phyloP scores from a whole-genome alignment of 257 asterid genomes.

The Nicotiana paniculata region DNA sequence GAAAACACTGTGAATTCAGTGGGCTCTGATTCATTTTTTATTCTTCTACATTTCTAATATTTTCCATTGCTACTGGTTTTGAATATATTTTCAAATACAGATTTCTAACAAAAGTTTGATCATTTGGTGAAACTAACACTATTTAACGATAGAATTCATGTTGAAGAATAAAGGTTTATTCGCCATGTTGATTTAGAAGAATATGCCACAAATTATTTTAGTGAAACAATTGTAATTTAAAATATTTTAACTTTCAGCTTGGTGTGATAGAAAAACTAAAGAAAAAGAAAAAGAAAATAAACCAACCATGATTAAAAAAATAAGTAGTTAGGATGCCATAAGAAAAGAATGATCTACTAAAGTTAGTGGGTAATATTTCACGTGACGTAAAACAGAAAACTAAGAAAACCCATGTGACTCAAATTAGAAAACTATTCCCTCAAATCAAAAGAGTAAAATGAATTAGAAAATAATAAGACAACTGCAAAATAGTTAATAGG shows the following conservation, averaged over 20 bases:
- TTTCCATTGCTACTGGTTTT: too few relatives aligned
- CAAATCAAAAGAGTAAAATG: neutral
- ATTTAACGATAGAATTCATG: neutral
- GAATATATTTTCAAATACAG: too few relatives aligned
- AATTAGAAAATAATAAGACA: neutral
- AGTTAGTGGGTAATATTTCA: neutral
- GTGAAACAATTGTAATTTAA: neutral
- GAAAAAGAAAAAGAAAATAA: neutral
- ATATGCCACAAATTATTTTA: neutral
- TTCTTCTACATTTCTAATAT: too few relatives aligned
- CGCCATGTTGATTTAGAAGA: neutral
- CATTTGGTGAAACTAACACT: neutral
- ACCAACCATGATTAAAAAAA: neutral
- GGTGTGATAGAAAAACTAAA: neutral
- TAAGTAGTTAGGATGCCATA: neutral
- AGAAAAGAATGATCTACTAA: neutral
- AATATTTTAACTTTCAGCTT: neutral
- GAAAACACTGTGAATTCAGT: too few relatives aligned
- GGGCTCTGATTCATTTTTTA: too few relatives aligned
- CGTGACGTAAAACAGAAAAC: neutral
- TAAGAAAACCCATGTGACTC: neutral
- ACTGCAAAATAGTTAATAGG: too few relatives aligned
- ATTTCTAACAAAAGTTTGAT: neutral
- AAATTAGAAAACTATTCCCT: neutral
- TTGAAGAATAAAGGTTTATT: neutral